phyloP scores from a whole-genome alignment of 345 rosid genomes.

The Salix dunnii region DNA sequence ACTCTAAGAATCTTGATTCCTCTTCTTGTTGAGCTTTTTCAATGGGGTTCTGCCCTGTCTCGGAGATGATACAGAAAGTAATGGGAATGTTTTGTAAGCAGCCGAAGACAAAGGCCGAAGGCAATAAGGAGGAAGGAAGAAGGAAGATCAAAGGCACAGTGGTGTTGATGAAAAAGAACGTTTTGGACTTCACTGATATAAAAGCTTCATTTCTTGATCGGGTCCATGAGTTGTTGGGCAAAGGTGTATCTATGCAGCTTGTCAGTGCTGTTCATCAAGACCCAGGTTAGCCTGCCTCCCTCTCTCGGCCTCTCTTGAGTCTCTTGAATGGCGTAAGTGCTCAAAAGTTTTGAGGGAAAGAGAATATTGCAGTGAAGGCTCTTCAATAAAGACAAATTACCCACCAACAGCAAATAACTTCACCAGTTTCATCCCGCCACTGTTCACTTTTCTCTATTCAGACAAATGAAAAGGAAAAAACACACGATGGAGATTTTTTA shows the following conservation, averaged over 20 bases:
- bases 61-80: constrained; percentile 27
- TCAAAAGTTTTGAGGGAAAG: not conserved
- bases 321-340: not conserved
- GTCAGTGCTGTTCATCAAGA: constrained; percentile 50
- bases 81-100: constrained; percentile 39
- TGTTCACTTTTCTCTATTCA: too few species aligned
- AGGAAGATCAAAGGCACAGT: constrained; percentile 52
- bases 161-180: constrained; percentile 69
- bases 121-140: constrained; percentile 16
- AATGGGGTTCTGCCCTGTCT: constrained; percentile 6
- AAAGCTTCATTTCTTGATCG: constrained; percentile 66
- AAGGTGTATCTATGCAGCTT: constrained; percentile 62
- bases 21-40: not conserved
- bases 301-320: not conserved
- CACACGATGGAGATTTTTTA: not conserved
- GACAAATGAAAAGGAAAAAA: not conserved
- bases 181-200: constrained; percentile 57
- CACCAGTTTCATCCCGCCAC: not conserved
- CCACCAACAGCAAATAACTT: not conserved
- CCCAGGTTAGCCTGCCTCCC: constrained; percentile 42
- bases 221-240: constrained; percentile 60
- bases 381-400: not conserved
- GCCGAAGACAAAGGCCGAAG: constrained; percentile 22
- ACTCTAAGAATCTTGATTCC: not conserved
- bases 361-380: not conserved